These are phyloP conservation scores for Stagonosporopsis vannaccii DNA, from an alignment of 2,329 filamentous ascomycete species.

Conservation along the genomic window DNA sequence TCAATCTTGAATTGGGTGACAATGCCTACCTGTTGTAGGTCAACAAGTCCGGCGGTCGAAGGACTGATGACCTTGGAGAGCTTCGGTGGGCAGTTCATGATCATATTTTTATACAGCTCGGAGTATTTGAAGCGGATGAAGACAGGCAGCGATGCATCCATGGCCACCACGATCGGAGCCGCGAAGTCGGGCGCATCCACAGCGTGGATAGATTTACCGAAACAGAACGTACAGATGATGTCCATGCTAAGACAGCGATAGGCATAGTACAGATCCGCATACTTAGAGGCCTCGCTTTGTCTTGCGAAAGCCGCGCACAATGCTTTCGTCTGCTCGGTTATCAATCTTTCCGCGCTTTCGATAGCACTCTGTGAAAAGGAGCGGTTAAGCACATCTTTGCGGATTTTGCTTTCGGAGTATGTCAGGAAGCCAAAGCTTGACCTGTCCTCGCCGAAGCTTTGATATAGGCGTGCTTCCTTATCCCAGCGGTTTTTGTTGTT, in stretches of 20 bases:
- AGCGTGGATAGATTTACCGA: conserved; percentile 51
- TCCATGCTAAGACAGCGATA: conserved; percentile 39
- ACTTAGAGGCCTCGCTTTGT: conserved; percentile 28
- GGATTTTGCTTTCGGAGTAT: conserved; percentile 50
- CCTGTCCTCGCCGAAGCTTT: conserved; percentile 51
- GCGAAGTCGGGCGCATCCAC: conserved; percentile 51
- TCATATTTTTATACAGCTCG: conserved; percentile 45
- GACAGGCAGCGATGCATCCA: conserved; percentile 48
- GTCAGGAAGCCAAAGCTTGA: conserved; percentile 55
- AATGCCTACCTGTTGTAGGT: conserved; percentile 41
- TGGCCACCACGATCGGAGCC: conserved; percentile 53
- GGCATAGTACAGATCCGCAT: conserved; percentile 36
- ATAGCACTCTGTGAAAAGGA: conserved; percentile 54
- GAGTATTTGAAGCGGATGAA: conserved; percentile 54
- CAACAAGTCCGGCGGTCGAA: conserved; percentile 47
- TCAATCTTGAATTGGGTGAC: too few relatives aligned
- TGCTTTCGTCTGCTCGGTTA: conserved; percentile 47
- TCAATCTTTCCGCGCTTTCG: conserved; percentile 44
- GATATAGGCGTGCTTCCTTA: conserved; percentile 52
- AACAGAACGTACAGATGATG: conserved; percentile 49
- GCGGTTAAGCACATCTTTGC: conserved; percentile 53
- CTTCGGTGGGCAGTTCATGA: conserved; percentile 48
- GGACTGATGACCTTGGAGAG: conserved; percentile 49
- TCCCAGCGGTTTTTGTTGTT: conserved; percentile 52
- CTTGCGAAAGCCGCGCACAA: conserved; percentile 41